phyloP scores from a whole-genome alignment of 257 asterid species.

The Scutellaria minor region DNA sequence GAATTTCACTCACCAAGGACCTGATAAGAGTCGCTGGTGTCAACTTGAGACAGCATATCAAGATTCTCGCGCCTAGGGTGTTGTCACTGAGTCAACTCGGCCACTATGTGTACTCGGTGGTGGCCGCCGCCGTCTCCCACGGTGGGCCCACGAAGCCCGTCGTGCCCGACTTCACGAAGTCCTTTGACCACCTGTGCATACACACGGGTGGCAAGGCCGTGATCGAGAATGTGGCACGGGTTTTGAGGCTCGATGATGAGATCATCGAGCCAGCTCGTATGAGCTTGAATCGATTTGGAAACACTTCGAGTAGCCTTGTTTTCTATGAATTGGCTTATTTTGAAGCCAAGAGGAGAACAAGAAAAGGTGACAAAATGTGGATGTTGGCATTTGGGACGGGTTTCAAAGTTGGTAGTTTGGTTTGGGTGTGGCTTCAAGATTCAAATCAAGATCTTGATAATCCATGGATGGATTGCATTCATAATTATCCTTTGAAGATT shows the following conservation, averaged over 20 bases:
- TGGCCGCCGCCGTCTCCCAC: not conserved
- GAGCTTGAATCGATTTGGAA: slow-evolving; percentile 69
- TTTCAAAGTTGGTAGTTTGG: slow-evolving; percentile 65
- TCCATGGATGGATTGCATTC: slow-evolving; percentile 70
- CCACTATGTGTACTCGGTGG: slow-evolving; percentile 41
- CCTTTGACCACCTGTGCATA: slow-evolving; percentile 67
- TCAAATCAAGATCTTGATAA: slow-evolving; percentile 59
- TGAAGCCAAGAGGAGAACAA: slow-evolving; percentile 63
- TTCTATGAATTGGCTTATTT: slow-evolving; percentile 75
- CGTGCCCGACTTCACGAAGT: slow-evolving; percentile 60
- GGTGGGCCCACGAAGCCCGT: slow-evolving; percentile 32
- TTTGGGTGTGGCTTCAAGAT: slow-evolving; percentile 61
- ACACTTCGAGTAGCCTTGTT: slow-evolving; percentile 68
- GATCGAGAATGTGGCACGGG: slow-evolving; percentile 56
- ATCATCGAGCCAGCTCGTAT: slow-evolving; percentile 70
- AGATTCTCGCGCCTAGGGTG: slow-evolving; percentile 56
- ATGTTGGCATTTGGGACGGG: slow-evolving; percentile 83
- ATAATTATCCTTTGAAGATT: slow-evolving; percentile 49
- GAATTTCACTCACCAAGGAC: slow-evolving; percentile 62
- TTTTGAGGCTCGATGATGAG: slow-evolving; percentile 41
- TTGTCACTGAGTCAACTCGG: slow-evolving; percentile 58
- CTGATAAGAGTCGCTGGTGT: slow-evolving; percentile 57
- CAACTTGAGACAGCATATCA: slow-evolving; percentile 50
- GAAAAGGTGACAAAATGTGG: slow-evolving; percentile 76
- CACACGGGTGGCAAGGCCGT: slow-evolving; percentile 77